Base-by-base conservation (phyloP, 192 early-diverging fungal species). In the Coemansia sp. region DNA sequence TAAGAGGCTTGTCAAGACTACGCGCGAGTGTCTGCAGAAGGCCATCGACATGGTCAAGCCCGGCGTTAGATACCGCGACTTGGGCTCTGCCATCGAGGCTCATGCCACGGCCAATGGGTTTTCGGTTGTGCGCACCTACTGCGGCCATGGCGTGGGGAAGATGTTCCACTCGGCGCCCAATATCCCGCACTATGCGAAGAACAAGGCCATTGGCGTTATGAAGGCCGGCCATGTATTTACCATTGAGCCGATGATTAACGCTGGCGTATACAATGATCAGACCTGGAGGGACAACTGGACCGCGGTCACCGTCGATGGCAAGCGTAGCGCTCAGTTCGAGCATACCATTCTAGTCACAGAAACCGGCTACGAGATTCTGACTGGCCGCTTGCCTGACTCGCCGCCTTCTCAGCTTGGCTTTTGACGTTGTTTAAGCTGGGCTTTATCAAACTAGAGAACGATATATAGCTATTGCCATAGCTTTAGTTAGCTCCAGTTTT, bases 181-280 rank as follows among this genome's bases (percentile, higher is more conserved):
- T 65, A 85, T 99, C 35, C 93, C 93, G 32, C 97, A 99, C 67
- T 98, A 97, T 82, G 92, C 91, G 13, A 88, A 89, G 55, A 97
- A 98, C 82, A 97, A 97, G 84, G 93, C 95, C 2, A 85, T 97
- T 50, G 97, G 97, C 25, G 85, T 91, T 1, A 94, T 97, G 89
- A 95, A 96, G 80, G 82, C 90, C 22, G 97, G 97, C 25, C 94
- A 98, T 64, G 83, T 87, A 46, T 99, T 99, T 66, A 99, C 97
- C 13, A 99, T 99, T 56, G 97, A 99, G 76, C 97, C 95, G n/a
- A 98, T 98, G 95, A 98, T 99, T 79, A 91, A 89, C 62, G 93
- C 92, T 60, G 95, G 95, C 52, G 46, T n/a, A 22, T 86, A 77
- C 78, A 60, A 80, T 35, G 88, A 92, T 56, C 81, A 84, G 67